These are phyloP conservation scores for Gossypium davidsonii DNA, from an alignment of 441 rosid genomes.

Conservation along the genomic window DNA sequence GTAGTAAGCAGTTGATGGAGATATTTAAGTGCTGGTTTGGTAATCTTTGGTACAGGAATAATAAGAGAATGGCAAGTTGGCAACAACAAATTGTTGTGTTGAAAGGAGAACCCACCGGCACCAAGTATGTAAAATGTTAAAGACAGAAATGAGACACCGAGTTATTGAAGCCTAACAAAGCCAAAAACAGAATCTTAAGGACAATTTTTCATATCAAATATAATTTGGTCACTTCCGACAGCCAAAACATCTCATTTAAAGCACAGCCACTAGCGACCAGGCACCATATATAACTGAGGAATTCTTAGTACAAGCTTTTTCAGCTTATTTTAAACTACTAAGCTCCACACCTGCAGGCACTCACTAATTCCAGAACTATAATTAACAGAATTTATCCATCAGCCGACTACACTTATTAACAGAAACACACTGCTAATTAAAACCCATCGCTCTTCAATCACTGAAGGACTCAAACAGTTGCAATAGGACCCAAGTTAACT, in stretches of 20 bases:
- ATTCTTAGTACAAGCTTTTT: background rate
- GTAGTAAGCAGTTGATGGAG: too few relatives aligned
- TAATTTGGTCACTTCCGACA: background rate
- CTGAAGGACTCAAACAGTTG: slow-evolving; percentile 21
- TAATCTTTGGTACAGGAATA: background rate
- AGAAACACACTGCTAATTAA: slow-evolving; percentile 11
- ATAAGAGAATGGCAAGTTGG: background rate
- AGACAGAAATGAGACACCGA: too few relatives aligned
- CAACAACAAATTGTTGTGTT: background rate
- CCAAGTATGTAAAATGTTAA: background rate
- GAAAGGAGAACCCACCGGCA: background rate
- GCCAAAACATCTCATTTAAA: background rate
- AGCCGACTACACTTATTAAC: slow-evolving; percentile 21
- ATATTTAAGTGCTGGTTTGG: too few relatives aligned
- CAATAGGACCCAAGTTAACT: slow-evolving; percentile 26
- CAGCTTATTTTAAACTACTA: background rate
- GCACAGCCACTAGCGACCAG: background rate
- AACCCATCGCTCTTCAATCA: background rate
- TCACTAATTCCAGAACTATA: background rate
- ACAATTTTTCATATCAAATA: background rate
- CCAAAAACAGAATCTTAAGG: slow-evolving; percentile 2
- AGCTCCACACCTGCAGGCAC: background rate
- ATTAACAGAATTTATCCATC: slow-evolving; percentile 4
- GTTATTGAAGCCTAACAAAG: slow-evolving; percentile 3
- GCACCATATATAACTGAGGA: background rate